These are phyloP conservation scores for Pythium apleroticum DNA, from an alignment of 352 stramenopile species.

Conservation along the genomic window DNA sequence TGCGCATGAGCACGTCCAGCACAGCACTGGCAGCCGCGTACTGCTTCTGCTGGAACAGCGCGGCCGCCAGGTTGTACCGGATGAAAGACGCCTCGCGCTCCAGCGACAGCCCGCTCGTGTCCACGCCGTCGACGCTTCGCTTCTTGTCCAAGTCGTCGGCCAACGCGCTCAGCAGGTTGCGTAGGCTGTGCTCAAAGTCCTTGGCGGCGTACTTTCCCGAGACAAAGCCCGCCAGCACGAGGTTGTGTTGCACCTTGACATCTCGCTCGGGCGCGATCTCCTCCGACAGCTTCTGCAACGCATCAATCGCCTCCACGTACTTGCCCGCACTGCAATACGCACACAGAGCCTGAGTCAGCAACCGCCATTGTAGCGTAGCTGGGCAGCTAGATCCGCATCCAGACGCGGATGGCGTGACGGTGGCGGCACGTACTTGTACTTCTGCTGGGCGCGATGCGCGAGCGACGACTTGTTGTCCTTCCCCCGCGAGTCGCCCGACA, in stretches of 20 bases:
- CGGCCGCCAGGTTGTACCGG: slow-evolving; percentile 90
- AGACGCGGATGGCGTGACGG: background rate
- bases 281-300: slow-evolving; percentile 78
- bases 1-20: slow-evolving; percentile 85
- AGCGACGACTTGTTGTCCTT: slow-evolving; percentile 89
- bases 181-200: slow-evolving; percentile 75
- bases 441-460: slow-evolving; percentile 83
- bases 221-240: slow-evolving; percentile 70
- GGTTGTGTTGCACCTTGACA: slow-evolving; percentile 86
- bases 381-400: too few species aligned
- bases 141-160: slow-evolving; percentile 44
- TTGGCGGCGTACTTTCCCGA: slow-evolving; percentile 55
- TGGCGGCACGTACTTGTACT: slow-evolving; percentile 74
- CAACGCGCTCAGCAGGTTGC: slow-evolving; percentile 52
- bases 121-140: slow-evolving; percentile 19
- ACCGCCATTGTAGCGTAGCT: too few species aligned
- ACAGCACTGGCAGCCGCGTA: slow-evolving; percentile 85
- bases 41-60: slow-evolving; percentile 89
- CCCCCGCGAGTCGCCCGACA: slow-evolving; percentile 60
- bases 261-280: slow-evolving; percentile 76
- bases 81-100: slow-evolving; percentile 87
- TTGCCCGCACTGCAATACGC: slow-evolving; percentile 59
- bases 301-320: slow-evolving; percentile 84
- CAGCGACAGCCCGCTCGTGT: slow-evolving; percentile 46
- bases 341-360: background rate